Conservation (phyloP, 768 basidiomycete species). For the Botryobasidium botryosum region DNA sequence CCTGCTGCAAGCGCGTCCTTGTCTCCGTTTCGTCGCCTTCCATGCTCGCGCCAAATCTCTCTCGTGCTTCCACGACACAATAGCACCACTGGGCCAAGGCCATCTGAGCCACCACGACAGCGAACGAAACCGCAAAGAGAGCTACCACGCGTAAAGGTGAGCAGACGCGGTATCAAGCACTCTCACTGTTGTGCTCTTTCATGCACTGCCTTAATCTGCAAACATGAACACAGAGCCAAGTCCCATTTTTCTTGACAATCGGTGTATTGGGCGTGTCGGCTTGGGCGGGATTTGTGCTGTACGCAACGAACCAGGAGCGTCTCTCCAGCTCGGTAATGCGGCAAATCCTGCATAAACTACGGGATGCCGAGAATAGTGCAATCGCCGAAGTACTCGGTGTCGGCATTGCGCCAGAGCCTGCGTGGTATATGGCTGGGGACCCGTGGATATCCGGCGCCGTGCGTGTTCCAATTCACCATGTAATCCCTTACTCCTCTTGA, state of each 20-base stretch:
- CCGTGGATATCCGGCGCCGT: slow-evolving; percentile 12
- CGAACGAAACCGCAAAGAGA: too few relatives aligned
- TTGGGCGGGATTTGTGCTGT: slow-evolving; percentile 11
- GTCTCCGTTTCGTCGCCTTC: too few relatives aligned
- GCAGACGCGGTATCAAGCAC: too few relatives aligned
- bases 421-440: slow-evolving; percentile 9
- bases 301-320: slow-evolving; percentile 12
- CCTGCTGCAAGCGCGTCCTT: too few relatives aligned
- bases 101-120: too few relatives aligned
- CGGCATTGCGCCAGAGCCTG: slow-evolving; percentile 8
- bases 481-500: neutral
- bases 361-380: slow-evolving; percentile 3
- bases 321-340: slow-evolving; percentile 12
- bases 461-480: too few relatives aligned
- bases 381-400: slow-evolving; percentile 7
- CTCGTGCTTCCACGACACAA: too few relatives aligned
- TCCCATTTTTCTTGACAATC: slow-evolving; percentile 6
- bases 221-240: slow-evolving; percentile 5
- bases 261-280: slow-evolving; percentile 8
- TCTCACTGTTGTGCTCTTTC: neutral
- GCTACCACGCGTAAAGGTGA: too few relatives aligned
- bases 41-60: too few relatives aligned
- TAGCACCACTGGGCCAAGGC: too few relatives aligned
- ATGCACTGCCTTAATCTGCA: neutral
- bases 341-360: slow-evolving; percentile 6